A percentile compares a stretch with the other conserved stretches of the same genome.
These are phyloP conservation scores for Azolla pinnata DNA, from an alignment of 75 land plant species.

Conservation along the genomic window DNA sequence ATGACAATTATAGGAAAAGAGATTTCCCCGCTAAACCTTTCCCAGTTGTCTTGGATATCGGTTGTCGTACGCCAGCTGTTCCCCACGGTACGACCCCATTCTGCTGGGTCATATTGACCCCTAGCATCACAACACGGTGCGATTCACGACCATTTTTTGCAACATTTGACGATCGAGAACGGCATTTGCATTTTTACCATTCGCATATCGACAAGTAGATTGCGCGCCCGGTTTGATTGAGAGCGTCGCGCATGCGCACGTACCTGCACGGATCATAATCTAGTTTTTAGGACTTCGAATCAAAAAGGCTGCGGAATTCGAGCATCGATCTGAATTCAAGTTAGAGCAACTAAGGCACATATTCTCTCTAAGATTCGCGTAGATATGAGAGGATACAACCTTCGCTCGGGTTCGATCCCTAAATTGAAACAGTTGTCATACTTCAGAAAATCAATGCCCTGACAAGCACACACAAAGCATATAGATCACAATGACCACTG, in stretches of 20 bases:
- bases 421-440: conserved; percentile 90
- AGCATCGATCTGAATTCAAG: too few species aligned
- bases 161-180: too few species aligned
- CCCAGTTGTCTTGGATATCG: conserved; percentile 84
- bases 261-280: too few species aligned
- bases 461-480: not conserved
- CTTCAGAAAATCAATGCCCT: conserved; percentile 97
- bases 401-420: conserved; percentile 54
- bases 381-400: too few species aligned
- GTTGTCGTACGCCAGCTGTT: conserved; percentile 98
- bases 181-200: too few species aligned
- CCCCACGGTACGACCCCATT: conserved; percentile 75
- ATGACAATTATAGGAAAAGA: not conserved
- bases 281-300: too few species aligned
- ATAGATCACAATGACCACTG: not conserved
- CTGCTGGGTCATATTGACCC: conserved; percentile 84
- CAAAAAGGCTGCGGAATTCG: too few species aligned
- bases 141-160: too few species aligned
- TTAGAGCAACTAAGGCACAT: too few species aligned
- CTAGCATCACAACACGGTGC: too few species aligned
- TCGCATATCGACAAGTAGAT: conserved; percentile 93
- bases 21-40: too few species aligned
- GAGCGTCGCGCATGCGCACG: conserved; percentile 79
- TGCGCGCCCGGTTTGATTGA: conserved; percentile 63
- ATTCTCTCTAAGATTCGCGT: too few species aligned